These are phyloP conservation scores for Magnolia kwangsiensis DNA, from an alignment of 164 flowering plant species.

Conservation along the genomic window DNA sequence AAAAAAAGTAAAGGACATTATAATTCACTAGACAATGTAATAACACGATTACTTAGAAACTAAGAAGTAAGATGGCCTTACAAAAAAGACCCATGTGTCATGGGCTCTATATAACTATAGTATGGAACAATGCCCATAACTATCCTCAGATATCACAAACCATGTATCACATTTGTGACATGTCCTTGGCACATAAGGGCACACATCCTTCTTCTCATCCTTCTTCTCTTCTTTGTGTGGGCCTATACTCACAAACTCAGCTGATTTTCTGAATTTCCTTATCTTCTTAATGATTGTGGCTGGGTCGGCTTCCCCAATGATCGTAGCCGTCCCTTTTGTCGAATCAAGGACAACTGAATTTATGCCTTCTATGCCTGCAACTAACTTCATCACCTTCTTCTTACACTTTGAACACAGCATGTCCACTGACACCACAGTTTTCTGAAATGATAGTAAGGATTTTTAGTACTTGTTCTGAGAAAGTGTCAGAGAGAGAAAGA, in stretches of 20 bases:
- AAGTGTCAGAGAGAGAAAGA: neutral
- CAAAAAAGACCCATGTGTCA: neutral
- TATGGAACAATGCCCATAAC: slow-evolving; percentile 34
- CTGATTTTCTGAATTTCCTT: slow-evolving; percentile 46
- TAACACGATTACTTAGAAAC: neutral
- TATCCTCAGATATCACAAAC: slow-evolving; percentile 38
- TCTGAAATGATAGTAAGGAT: slow-evolving; percentile 44
- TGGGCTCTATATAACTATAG: slow-evolving; percentile 16
- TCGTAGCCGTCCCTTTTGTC: slow-evolving; percentile 41
- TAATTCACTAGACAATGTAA: neutral
- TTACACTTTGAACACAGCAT: slow-evolving; percentile 55
- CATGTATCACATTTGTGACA: slow-evolving; percentile 57
- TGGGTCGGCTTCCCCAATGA: slow-evolving; percentile 56
- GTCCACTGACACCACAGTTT: slow-evolving; percentile 57
- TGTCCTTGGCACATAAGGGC: slow-evolving; percentile 23
- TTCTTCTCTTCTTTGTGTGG: slow-evolving; percentile 45
- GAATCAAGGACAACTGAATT: slow-evolving; percentile 54
- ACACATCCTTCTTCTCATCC: slow-evolving; percentile 31
- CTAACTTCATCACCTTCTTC: slow-evolving; percentile 54
- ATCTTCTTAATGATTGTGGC: slow-evolving; percentile 40
- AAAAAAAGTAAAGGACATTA: neutral
- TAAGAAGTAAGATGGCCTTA: neutral
- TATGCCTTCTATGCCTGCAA: slow-evolving; percentile 53
- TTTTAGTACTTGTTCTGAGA: slow-evolving; percentile 14
- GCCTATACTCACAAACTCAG: slow-evolving; percentile 38